Conservation (phyloP, 768 basidiomycete genomes). For the Termitomyces sp. region DNA sequence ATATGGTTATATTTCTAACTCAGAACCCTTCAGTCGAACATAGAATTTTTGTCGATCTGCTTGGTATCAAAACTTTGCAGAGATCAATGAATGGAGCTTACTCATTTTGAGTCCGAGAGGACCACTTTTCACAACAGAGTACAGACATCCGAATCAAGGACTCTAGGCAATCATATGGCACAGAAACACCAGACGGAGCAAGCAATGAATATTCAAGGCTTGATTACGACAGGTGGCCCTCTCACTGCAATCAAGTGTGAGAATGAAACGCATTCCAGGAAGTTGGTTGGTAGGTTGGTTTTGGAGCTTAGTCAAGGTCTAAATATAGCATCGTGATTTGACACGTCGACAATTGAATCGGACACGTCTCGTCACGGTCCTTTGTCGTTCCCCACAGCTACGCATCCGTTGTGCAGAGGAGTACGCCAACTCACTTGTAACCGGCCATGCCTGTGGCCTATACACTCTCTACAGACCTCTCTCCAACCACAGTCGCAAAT, state of each 20-base stretch:
- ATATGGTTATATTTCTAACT: not conserved
- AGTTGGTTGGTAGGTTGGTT: too few relatives aligned
- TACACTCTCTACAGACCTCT: constrained; percentile 63
- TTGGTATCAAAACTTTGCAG: too few relatives aligned
- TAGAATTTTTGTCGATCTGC: not conserved
- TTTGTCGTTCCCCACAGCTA: not conserved
- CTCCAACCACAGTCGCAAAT: constrained; percentile 72
- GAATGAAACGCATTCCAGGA: too few relatives aligned
- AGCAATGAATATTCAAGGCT: too few relatives aligned
- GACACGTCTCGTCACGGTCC: constrained; percentile 1
- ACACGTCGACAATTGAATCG: constrained; percentile 14
- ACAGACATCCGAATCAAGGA: not conserved
- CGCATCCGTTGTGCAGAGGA: not conserved
- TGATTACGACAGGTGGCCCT: too few relatives aligned
- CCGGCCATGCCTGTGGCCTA: constrained; percentile 70
- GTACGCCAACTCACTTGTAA: constrained; percentile 11
- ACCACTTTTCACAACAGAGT: not conserved
- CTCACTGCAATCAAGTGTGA: too few relatives aligned
- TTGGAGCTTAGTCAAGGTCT: constrained; percentile 11
- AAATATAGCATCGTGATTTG: constrained; percentile 12
- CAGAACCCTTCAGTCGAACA: too few relatives aligned
- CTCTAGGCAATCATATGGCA: too few relatives aligned
- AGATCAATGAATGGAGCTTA: too few relatives aligned
- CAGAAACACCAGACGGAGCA: too few relatives aligned
- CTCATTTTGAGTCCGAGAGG: not conserved